A percentile compares a stretch with the other conserved stretches of the same genome.
These are phyloP conservation scores for Cladosporium velox DNA, from an alignment of 2,329 filamentous ascomycete genomes.

Conservation along the genomic window DNA sequence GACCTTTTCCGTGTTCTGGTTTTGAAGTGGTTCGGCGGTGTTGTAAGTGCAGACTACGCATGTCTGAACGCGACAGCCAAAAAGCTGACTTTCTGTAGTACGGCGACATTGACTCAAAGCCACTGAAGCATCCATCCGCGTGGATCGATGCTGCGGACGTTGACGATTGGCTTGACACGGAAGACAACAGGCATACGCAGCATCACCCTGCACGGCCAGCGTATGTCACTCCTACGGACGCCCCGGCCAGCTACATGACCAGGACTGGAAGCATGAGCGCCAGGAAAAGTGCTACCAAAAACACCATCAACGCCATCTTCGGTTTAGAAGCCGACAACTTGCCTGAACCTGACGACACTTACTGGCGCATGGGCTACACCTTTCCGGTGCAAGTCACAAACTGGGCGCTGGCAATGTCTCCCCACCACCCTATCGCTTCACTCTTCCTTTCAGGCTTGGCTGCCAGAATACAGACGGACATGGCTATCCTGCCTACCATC, in stretches of 20 bases:
- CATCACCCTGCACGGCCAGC: neutral
- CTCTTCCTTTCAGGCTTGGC: constrained; percentile 1
- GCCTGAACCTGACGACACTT: constrained; percentile 18
- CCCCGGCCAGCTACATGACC: neutral
- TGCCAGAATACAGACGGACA: neutral
- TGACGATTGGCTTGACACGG: neutral
- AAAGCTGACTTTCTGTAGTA: neutral
- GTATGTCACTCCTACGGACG: neutral
- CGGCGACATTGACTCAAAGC: neutral
- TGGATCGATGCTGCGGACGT: neutral
- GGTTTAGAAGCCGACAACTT: constrained; percentile 20
- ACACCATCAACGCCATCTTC: constrained; percentile 18
- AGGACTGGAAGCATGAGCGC: neutral
- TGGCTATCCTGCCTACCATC: constrained; percentile 1
- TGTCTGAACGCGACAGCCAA: neutral
- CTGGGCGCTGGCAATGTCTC: constrained; percentile 20
- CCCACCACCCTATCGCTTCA: constrained; percentile 11
- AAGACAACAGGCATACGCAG: neutral
- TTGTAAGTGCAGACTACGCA: constrained; percentile 1
- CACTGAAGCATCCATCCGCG: neutral
- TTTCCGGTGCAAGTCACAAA: constrained; percentile 21
- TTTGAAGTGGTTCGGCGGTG: constrained; percentile 21
- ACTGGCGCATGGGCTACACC: constrained; percentile 21
- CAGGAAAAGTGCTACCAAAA: neutral
- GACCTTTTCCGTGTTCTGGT: constrained; percentile 18